Evolutionary conservation across 768 basidiomycete genomes (phyloP), one percentile per base, ranked within the genome.

Genomic region (Fistulinella prunicolor): DNA sequence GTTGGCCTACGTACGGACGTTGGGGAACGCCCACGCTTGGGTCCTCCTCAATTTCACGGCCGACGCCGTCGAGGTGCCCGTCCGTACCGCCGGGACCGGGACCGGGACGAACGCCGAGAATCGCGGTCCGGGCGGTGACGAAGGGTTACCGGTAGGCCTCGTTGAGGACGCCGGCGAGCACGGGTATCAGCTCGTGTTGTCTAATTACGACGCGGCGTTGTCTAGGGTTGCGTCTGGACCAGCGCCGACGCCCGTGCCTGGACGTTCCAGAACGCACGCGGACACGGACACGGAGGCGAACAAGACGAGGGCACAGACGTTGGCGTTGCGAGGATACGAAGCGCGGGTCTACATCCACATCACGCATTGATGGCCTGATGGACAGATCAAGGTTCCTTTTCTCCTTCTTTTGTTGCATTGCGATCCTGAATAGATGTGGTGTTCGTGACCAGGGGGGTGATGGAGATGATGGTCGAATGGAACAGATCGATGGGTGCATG

Each of bases 1-100:
- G 19, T 81, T 86, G 45, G 79, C 78, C 0, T 86, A 78, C 58
- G 71, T 65, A 1, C 74, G 82, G 20, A 62, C 64, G 3, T 54
- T 78, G 8, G 71, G 65, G 0, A 46, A 54, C 4, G 46, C 38
- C 1, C 59, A 59, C 3, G 71, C 63, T 2, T 56, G 80, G 19
- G 69, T 81, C 6, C 14, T 81, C 13, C 65, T 83, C 45, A 82
- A 81, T 51, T 80, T 83, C 28, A 55, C 63, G 0, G 59, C 56
- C 22, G 59, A 66, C 9, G 57, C 51, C 2, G 61, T 66, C 13
- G 43, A 47, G 41, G 47, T 62, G 39, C 52, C 47, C 3, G 8
- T 52, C 2, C 28, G 28, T 28, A 6, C 28, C 6, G 12, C 28
- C 6, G 28, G 28, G 7, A 12, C 6, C 12, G 39, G 22, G 19